Base-by-base conservation (phyloP, 106 monocot genomes). In the Dendrobium huoshanense region DNA sequence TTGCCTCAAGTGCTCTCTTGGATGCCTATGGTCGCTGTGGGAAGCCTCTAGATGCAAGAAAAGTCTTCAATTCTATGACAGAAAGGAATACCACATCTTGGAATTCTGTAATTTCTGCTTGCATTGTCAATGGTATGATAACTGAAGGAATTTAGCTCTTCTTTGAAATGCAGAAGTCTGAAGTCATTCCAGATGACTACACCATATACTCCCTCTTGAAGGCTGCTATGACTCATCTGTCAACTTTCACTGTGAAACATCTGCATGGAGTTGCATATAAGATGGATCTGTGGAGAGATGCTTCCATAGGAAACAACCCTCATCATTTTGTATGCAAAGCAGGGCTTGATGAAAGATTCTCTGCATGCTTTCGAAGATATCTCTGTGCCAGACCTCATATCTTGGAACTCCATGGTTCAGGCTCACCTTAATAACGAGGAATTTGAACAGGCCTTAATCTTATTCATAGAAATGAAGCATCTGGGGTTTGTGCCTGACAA, bases 401-500 rank as follows among this genome's bases (percentile, higher is more conserved):
- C 86, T 84, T 86, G 89, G 89, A 89, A 89, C 67, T 81, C 89
- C 70, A 76, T 89, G 25, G 47, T 77, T 47, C 86, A 86, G 56
- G 78, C 84, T 49, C 64, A 79, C 56, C 25, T 89, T 49, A 13
- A 76, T 7, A 89, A 84, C n/a, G 70, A 82, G 67, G 31, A 79
- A 73, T 77, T 70, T 31, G 79, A 86, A 44, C 80, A 73, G 41
- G 79, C 86, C 19, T 67, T 86, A 20, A 7, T 0, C 0, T 42
- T 83, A 7, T 86, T 86, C 65, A 1, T 25, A 47, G 67, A 86
- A 43, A 84, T 84, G 86, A 79, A 73, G 55, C 1, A 27, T 16
- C 67, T 72, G 2, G 75, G 77, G 7, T 25, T 86, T 15, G 55
- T 72, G 31, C 77, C 81, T 19, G 86, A 86, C 64, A 75, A 84